These are phyloP conservation scores for Lichtheimia hyalospora DNA, from an alignment of 371 early-diverging fungal species.

Conservation along the genomic window DNA sequence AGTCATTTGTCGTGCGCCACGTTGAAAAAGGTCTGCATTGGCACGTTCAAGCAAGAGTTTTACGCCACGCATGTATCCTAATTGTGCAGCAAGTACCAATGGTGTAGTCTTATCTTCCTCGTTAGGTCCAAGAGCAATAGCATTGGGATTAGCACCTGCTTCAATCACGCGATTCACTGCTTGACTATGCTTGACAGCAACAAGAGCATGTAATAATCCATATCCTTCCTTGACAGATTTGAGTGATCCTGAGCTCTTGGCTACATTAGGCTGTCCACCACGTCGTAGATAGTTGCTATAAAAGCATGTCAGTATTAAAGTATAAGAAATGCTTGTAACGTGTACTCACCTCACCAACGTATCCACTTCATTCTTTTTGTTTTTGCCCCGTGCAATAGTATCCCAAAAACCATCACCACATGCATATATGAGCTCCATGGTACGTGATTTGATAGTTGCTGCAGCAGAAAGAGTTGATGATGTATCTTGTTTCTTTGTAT, in stretches of 20 bases:
- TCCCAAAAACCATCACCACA: conserved; percentile 49
- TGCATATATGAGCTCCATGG: conserved; percentile 22
- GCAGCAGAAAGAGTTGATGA: background rate
- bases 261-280: conserved; percentile 47
- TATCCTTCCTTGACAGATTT: conserved; percentile 44
- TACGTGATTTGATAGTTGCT: background rate
- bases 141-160: conserved; percentile 38
- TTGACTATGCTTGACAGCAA: conserved; percentile 29
- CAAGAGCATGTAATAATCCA: conserved; percentile 39
- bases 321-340: too few relatives aligned
- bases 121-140: conserved; percentile 21
- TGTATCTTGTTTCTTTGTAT: background rate
- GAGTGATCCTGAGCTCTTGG: conserved; percentile 34
- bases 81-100: conserved; percentile 34
- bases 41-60: conserved; percentile 29
- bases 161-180: conserved; percentile 29
- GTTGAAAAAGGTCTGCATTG: conserved; percentile 15
- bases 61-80: conserved; percentile 35
- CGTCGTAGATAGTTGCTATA: conserved; percentile 42
- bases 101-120: conserved; percentile 26
- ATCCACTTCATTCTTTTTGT: conserved; percentile 30
- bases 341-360: conserved; percentile 24
- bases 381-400: conserved; percentile 31
- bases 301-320: background rate
- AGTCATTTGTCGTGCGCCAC: conserved; percentile 32